These are phyloP conservation scores for Durio zibethinus DNA, from an alignment of 345 rosid species.

Conservation along the genomic window DNA sequence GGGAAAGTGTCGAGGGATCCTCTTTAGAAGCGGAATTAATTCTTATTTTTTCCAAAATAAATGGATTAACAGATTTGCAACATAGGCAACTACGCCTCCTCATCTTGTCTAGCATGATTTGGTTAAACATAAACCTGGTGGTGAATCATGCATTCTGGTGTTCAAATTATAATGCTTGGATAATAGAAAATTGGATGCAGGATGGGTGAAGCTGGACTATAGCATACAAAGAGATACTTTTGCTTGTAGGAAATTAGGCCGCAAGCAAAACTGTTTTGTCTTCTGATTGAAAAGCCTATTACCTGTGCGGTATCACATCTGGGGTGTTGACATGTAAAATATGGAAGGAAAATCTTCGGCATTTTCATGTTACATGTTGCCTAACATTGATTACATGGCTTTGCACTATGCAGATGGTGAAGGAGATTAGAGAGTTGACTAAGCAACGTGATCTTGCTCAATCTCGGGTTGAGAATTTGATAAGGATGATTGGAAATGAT, in stretches of 20 bases:
- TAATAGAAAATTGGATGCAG: neutral
- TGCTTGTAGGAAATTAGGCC: neutral
- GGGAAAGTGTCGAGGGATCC: neutral
- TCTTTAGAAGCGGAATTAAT: neutral
- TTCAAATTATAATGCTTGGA: neutral
- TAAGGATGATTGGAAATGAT: slow-evolving; percentile 53
- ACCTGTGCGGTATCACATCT: neutral
- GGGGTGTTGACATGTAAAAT: neutral
- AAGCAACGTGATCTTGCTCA: slow-evolving; percentile 87
- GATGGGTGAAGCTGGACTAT: neutral
- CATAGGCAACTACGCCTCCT: neutral
- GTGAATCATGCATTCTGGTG: neutral
- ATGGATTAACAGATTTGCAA: neutral
- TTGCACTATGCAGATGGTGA: slow-evolving; percentile 67
- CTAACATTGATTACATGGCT: slow-evolving; percentile 20
- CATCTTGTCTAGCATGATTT: neutral
- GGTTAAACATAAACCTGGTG: neutral
- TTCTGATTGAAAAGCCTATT: neutral
- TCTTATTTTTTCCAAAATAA: neutral
- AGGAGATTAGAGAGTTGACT: slow-evolving; percentile 68
- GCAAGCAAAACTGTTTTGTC: neutral
- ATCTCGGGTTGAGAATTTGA: slow-evolving; percentile 72
- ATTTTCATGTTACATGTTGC: neutral
- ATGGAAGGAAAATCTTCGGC: neutral
- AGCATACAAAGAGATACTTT: neutral